Evolutionary conservation across 1,284 basidiomycete species (phyloP).

Genomic region (Puccinia novopanici): DNA sequence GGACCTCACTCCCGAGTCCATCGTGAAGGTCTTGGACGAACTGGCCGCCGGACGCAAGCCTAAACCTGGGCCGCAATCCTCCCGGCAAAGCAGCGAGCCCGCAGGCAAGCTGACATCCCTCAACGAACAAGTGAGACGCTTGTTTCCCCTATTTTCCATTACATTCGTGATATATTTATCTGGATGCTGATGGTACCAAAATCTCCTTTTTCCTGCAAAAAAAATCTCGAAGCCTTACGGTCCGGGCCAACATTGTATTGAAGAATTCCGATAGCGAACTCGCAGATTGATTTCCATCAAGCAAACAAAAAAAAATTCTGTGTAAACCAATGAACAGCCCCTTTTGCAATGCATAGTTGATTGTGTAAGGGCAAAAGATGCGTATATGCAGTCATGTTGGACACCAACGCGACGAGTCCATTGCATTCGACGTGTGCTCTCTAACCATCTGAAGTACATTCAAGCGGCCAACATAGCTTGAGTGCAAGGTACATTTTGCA

Average conservation of each 20-base stretch:
- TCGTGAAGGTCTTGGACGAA: conserved; percentile 81
- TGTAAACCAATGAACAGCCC: conserved; percentile 6
- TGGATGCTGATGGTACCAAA: neutral
- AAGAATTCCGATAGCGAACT: conserved; percentile 73
- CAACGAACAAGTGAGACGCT: conserved; percentile 70
- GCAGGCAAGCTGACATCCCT: conserved; percentile 83
- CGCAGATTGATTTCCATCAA: neutral
- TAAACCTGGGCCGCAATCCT: conserved; percentile 87
- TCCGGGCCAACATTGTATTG: conserved; percentile 81
- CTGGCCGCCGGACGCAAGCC: conserved; percentile 83
- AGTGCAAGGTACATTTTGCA: too few relatives aligned
- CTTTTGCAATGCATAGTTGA: neutral
- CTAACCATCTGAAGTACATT: too few relatives aligned
- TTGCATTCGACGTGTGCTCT: too few relatives aligned
- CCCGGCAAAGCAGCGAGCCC: conserved; percentile 83
- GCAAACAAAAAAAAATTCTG: neutral
- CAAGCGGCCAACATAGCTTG: too few relatives aligned
- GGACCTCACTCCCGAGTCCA: conserved; percentile 90
- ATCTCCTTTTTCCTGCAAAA: neutral
- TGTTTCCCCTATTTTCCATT: neutral
- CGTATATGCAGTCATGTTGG: too few relatives aligned
- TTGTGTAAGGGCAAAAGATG: neutral
- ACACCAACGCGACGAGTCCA: too few relatives aligned
- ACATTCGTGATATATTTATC: neutral
- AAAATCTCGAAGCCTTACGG: conserved; percentile 75